Percentiles rank a stretch among this genome's conserved stretches.
These are phyloP conservation scores for Lasiodiplodia gonubiensis DNA, from an alignment of 2,329 filamentous ascomycete genomes.

Conservation along the genomic window DNA sequence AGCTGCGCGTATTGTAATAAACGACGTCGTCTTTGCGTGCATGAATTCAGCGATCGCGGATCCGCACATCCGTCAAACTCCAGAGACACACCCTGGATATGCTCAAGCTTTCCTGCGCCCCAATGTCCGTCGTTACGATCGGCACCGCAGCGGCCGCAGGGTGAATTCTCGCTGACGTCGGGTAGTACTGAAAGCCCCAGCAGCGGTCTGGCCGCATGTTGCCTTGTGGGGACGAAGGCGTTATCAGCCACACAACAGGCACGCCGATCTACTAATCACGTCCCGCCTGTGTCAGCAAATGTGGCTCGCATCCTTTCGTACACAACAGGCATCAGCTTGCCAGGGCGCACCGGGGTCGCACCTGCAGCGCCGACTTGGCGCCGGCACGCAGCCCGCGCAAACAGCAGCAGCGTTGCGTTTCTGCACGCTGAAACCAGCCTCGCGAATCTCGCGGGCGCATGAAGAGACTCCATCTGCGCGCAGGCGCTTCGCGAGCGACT, in stretches of 20 bases:
- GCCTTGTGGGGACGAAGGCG: not conserved
- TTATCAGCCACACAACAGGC: not conserved
- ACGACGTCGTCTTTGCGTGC: not conserved
- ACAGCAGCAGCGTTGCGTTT: slow-evolving; percentile 11
- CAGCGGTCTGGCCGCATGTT: not conserved
- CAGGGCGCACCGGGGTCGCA: not conserved
- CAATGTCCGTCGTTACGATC: not conserved
- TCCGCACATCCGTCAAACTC: not conserved
- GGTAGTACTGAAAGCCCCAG: not conserved
- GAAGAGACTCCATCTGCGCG: too few relatives aligned
- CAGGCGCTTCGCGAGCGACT: slow-evolving; percentile 1
- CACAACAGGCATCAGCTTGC: not conserved
- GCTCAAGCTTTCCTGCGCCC: not conserved
- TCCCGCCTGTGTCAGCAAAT: slow-evolving; percentile 5
- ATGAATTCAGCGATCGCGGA: not conserved
- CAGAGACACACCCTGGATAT: not conserved
- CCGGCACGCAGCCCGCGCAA: not conserved
- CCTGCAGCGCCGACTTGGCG: not conserved
- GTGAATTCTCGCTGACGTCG: not conserved
- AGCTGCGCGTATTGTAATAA: not conserved
- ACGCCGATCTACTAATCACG: slow-evolving; percentile 3
- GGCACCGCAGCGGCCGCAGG: not conserved
- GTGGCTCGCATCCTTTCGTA: not conserved
- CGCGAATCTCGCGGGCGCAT: not conserved
- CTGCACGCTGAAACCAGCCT: slow-evolving; percentile 1